Evolutionary conservation across 306 rosid genomes (phyloP).

Genomic region (Fragaria vesca): DNA sequence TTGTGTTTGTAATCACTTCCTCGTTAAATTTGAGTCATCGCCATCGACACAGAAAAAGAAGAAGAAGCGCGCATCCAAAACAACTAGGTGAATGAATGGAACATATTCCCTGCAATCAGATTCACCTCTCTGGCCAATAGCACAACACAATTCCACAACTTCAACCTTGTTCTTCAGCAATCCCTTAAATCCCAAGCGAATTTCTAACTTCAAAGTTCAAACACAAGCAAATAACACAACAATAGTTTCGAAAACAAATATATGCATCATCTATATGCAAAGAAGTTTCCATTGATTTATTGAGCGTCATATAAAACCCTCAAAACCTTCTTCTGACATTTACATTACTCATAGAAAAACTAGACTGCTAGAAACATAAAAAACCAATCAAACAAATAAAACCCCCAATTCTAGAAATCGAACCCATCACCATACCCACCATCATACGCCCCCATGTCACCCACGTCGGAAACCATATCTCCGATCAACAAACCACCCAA

Average conservation of each 20-base stretch:
- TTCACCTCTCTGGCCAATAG: not conserved
- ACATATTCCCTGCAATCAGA: not conserved
- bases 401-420: slow-evolving; percentile 13
- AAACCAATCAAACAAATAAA: not conserved
- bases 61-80: too few relatives aligned
- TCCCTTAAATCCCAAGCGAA: not conserved
- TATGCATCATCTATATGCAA: not conserved
- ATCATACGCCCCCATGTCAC: slow-evolving; percentile 22
- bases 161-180: not conserved
- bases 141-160: not conserved
- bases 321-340: not conserved
- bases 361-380: not conserved
- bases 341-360: not conserved
- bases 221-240: not conserved
- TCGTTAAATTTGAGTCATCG: too few relatives aligned
- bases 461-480: slow-evolving; percentile 37
- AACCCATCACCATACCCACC: slow-evolving; percentile 21
- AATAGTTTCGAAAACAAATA: not conserved
- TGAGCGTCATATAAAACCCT: not conserved
- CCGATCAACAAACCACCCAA: slow-evolving; percentile 54
- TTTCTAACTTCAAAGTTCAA: not conserved
- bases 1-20: not conserved
- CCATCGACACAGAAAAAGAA: too few relatives aligned
- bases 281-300: not conserved
- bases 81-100: not conserved